Percentiles rank a stretch among this genome's conserved stretches.
These are phyloP conservation scores for Gigaspora rosea DNA, from an alignment of 192 early-diverging fungal species.

Conservation along the genomic window DNA sequence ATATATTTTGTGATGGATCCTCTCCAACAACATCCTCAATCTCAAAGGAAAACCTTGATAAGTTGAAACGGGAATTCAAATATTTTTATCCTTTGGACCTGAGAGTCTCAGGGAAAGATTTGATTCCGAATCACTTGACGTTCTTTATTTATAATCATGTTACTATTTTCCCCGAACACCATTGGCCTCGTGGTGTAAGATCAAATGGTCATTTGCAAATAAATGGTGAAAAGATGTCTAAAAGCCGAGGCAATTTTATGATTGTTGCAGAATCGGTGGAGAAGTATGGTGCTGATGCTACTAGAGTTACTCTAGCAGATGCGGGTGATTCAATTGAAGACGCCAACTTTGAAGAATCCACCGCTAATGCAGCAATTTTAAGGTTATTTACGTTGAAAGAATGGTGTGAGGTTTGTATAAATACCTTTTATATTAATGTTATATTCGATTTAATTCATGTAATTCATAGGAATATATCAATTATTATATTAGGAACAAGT, in stretches of 20 bases:
- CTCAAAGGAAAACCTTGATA: slow-evolving; percentile 67
- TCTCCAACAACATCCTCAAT: slow-evolving; percentile 62
- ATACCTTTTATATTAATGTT: not conserved
- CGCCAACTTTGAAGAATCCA: slow-evolving; percentile 96
- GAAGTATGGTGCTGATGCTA: slow-evolving; percentile 95
- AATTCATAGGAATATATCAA: slow-evolving; percentile 4
- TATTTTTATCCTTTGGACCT: slow-evolving; percentile 99
- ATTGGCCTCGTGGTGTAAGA: slow-evolving; percentile 88
- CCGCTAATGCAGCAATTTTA: slow-evolving; percentile 94
- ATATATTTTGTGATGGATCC: slow-evolving; percentile 76
- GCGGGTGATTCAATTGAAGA: slow-evolving; percentile 96
- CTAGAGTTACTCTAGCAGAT: slow-evolving; percentile 92
- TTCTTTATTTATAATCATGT: slow-evolving; percentile 97
- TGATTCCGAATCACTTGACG: slow-evolving; percentile 96
- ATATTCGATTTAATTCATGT: not conserved
- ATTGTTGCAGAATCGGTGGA: slow-evolving; percentile 76
- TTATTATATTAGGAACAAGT: slow-evolving; percentile 54
- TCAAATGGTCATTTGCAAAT: slow-evolving; percentile 95
- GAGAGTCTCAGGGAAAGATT: slow-evolving; percentile 95
- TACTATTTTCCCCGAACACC: slow-evolving; percentile 86
- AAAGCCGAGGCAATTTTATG: slow-evolving; percentile 96
- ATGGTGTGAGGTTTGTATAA: slow-evolving; percentile 73
- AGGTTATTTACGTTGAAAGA: slow-evolving; percentile 87
- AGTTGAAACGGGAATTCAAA: slow-evolving; percentile 85
- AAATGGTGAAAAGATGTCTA: slow-evolving; percentile 97